Evolutionary conservation across 805 yeast genomes (phyloP), one percentile per base, ranked within the genome.

Genomic region (Alloascoidea hylecoeti): DNA sequence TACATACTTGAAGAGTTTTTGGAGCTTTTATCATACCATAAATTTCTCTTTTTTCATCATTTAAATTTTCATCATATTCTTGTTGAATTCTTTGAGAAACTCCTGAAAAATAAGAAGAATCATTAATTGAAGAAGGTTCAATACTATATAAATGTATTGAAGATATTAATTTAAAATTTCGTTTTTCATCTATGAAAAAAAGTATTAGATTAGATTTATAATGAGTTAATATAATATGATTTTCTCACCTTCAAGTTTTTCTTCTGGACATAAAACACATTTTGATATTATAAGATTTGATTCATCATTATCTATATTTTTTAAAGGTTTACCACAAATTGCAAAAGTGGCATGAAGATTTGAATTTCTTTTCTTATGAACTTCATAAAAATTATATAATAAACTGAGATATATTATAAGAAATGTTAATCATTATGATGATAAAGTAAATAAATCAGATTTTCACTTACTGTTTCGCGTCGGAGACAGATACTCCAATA

Each of bases 401-500:
- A 9, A n/a, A 23, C 30, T 23, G n/a, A n/a, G 30, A 9, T n/a
- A n/a, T n/a, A n/a, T n/a, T n/a, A n/a, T n/a, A n/a, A n/a, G n/a
- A n/a, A n/a, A n/a, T n/a, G n/a, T n/a, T n/a, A n/a, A n/a, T n/a
- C n/a, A n/a, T n/a, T n/a, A n/a, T n/a, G n/a, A n/a, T n/a, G n/a
- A n/a, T n/a, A n/a, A n/a, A n/a, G n/a, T n/a, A n/a, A n/a, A n/a
- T n/a, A n/a, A n/a, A n/a, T n/a, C n/a, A n/a, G n/a, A n/a, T n/a
- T 23, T n/a, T n/a, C 9, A 23, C 30, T 23, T 23, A 23, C 30
- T 23, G 30, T 23, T 23, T 23, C 30, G 30, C 30, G 30, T 23
- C 30, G 9, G 30, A 23, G 13, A 23, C 30, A 23, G 30, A 23
- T 9, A 23, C 30, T 9, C 30, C 30, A 23, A 23, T 23, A 23